phyloP scores from a whole-genome alignment of 306 rosid genomes.

The Mucuna pruriens region DNA sequence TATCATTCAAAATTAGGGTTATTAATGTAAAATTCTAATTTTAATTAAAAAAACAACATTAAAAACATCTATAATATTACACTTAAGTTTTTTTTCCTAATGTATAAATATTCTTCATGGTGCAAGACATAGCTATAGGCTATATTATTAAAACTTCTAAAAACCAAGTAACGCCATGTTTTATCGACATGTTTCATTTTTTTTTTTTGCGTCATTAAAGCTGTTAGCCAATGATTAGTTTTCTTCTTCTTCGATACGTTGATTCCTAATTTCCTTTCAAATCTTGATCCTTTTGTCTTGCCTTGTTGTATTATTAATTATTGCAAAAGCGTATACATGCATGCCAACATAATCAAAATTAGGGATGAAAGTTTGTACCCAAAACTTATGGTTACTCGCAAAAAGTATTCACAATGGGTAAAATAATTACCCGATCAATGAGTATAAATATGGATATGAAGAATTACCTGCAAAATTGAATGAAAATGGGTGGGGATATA shows the following conservation, averaged over 20 bases:
- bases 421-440: no score
- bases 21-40: no score
- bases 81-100: not conserved
- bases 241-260: conserved; percentile 34
- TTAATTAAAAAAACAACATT: no score
- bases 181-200: not conserved
- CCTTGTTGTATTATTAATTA: not conserved
- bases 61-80: not conserved
- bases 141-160: conserved; percentile 24
- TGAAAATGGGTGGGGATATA: no score
- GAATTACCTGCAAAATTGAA: no score
- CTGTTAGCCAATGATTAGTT: conserved; percentile 17
- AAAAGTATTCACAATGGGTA: no score
- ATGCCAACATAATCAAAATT: conserved; percentile 32
- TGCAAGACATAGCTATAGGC: conserved; percentile 5
- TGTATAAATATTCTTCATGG: not conserved
- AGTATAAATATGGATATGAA: no score
- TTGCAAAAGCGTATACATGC: not conserved
- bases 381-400: no score
- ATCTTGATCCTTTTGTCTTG: not conserved
- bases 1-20: not conserved
- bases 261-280: not conserved
- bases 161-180: conserved; percentile 14
- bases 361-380: no score
- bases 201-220: not conserved